These are phyloP conservation scores for Cutaneotrichosporon sp. DNA, from an alignment of 1,284 basidiomycete species.

Conservation along the genomic window DNA sequence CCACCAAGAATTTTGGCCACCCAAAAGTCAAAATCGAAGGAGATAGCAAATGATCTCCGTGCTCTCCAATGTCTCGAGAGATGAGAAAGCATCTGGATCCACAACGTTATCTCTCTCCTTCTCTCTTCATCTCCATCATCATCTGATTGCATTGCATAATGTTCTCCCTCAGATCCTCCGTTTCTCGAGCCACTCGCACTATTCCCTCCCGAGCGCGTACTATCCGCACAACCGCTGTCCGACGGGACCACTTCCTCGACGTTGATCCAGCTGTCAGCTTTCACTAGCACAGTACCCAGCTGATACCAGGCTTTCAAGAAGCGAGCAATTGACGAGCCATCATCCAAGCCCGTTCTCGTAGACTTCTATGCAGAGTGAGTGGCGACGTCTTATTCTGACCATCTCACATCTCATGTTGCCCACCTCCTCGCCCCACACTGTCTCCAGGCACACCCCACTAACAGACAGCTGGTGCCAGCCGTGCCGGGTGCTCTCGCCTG, in stretches of 20 bases:
- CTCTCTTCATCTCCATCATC: too few species aligned
- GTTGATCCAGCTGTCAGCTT: slow-evolving; percentile 25
- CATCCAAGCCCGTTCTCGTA: slow-evolving; percentile 41
- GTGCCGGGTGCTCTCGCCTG: slow-evolving; percentile 44
- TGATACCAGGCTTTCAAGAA: slow-evolving; percentile 27
- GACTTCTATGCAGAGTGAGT: slow-evolving; percentile 48
- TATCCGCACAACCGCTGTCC: slow-evolving; percentile 22
- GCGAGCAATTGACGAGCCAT: slow-evolving; percentile 20
- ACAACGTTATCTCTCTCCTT: not conserved
- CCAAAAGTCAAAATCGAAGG: slow-evolving; percentile 1
- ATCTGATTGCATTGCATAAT: slow-evolving; percentile 2
- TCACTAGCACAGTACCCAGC: not conserved
- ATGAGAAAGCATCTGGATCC: too few species aligned
- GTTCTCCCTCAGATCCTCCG: slow-evolving; percentile 15
- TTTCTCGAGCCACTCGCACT: slow-evolving; percentile 3
- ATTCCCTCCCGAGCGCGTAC: not conserved
- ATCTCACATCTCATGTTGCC: not conserved
- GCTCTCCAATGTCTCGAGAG: too few species aligned
- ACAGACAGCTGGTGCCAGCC: slow-evolving; percentile 46
- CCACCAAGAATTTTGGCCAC: slow-evolving; percentile 15
- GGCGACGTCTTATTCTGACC: not conserved
- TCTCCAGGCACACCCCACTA: not conserved
- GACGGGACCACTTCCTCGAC: slow-evolving; percentile 34
- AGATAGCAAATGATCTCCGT: too few species aligned
- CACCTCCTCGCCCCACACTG: not conserved